Evolutionary conservation across 805 yeast genomes (phyloP), one percentile per base, ranked within the genome.

Genomic region (Soucietia sequanensis): DNA sequence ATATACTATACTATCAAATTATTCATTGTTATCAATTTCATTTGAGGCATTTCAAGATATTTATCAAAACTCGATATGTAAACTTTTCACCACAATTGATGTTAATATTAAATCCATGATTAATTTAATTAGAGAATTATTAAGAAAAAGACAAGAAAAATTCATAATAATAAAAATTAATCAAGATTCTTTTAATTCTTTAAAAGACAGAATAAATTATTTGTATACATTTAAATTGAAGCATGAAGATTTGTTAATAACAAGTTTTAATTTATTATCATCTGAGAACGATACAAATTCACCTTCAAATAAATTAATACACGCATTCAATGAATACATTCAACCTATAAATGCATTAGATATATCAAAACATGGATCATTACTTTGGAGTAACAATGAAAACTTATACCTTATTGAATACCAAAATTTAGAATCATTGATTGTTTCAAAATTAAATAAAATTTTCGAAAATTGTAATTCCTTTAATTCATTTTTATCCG

Each of bases 81-180:
- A 56, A 1, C 43, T 75, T 0, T 67, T 80, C 21, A 58, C 53
- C 2, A 56, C 69, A 1, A 76, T 90, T 66, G 95, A 87, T 23
- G 70, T 66, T 18, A 72, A 75, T 26, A 52, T 79, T 8, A 80
- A 81, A 48, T 85, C 79, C 36, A 77, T 81, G 60, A 75, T 80
- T 2, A 72, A 76, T 33, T 52, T 84, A 27, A 76, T 87, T 0
- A 72, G 97, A 37, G 96, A 90, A 40, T 57, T 84, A 3, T 65
- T 85, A 26, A 67, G 96, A 43, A 84, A 80, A 47, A 62, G 93
- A 27, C 77, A 79, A 6, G 91, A 84, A 35, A 80, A 78, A 39
- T 82, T 83, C 50, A 70, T 82, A 10, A 73, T 81, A 15, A 75
- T 87, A 14, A 76, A 80, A 38, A 66, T 88, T 7, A 64, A 63